A percentile compares a stretch with the other conserved stretches of the same genome.
phyloP scores from a whole-genome alignment of 345 rosid species.

The Boechera retrofracta region DNA sequence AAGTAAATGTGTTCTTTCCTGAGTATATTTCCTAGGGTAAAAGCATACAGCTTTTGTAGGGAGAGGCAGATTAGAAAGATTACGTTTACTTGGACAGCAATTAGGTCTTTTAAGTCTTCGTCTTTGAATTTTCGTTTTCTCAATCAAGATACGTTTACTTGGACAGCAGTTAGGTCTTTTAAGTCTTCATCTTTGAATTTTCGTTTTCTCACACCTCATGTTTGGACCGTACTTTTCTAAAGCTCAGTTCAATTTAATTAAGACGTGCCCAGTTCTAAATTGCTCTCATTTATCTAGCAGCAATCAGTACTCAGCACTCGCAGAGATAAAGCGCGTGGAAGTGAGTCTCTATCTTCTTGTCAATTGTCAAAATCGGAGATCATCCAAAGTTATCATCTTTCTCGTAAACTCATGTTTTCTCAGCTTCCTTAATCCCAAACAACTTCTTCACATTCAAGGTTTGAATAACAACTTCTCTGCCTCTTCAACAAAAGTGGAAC shows the following conservation, averaged over 20 bases:
- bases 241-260: neutral
- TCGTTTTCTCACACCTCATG: too few relatives aligned
- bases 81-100: neutral
- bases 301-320: too few relatives aligned
- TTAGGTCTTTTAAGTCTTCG: neutral
- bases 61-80: neutral
- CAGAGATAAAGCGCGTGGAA: too few relatives aligned
- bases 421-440: conserved; percentile 25
- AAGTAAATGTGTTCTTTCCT: neutral
- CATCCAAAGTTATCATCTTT: conserved; percentile 30
- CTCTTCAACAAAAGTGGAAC: too few relatives aligned
- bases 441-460: conserved; percentile 9
- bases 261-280: too few relatives aligned
- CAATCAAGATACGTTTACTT: neutral
- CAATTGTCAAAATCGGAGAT: neutral
- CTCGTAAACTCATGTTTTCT: conserved; percentile 6
- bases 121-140: neutral
- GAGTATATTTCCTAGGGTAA: neutral
- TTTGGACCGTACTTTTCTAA: neutral
- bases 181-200: too few relatives aligned
- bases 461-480: neutral
- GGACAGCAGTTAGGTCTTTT: too few relatives aligned
- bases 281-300: too few relatives aligned
- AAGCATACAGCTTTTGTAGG: neutral
- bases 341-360: too few relatives aligned